Percentiles rank a stretch among this genome's conserved stretches.
These are phyloP conservation scores for Fusarium sublunatum DNA, from an alignment of 2,329 filamentous ascomycete genomes.

Conservation along the genomic window DNA sequence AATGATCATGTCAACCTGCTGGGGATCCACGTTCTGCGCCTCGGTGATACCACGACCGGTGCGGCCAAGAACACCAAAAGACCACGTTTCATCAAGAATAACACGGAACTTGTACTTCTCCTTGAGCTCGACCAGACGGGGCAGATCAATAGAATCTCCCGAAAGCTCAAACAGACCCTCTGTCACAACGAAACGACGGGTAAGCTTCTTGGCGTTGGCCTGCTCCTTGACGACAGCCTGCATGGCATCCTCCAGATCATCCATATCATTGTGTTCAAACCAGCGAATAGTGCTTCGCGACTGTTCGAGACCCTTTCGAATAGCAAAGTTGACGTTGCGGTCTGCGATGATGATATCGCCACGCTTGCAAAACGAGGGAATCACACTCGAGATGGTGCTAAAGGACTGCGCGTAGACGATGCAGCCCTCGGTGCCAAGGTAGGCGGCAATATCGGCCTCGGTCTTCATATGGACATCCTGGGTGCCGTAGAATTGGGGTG, in stretches of 20 bases:
- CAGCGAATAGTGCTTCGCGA: conserved; percentile 90
- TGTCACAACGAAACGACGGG: conserved; percentile 93
- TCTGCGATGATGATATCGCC: conserved; percentile 98
- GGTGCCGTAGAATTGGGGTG: conserved; percentile 97
- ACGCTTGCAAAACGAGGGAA: conserved; percentile 95
- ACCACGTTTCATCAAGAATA: conserved; percentile 97
- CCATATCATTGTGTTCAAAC: conserved; percentile 97
- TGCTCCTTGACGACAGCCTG: conserved; percentile 89
- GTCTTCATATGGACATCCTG: conserved; percentile 99
- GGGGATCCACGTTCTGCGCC: conserved; percentile 93
- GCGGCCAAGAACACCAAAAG: conserved; percentile 91
- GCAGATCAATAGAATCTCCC: conserved; percentile 86
- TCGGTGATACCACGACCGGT: conserved; percentile 94
- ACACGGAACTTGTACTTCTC: conserved; percentile 97
- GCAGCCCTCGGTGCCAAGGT: conserved; percentile 86
- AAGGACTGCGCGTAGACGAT: conserved; percentile 98
- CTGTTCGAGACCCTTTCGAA: conserved; percentile 93
- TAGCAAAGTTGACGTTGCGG: conserved; percentile 90
- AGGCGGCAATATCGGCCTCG: conserved; percentile 91
- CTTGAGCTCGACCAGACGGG: conserved; percentile 92
- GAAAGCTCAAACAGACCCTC: conserved; percentile 93
- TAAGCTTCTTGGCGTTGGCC: conserved; percentile 84
- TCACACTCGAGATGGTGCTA: conserved; percentile 95
- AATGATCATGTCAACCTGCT: conserved; percentile 96
- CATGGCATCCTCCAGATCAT: conserved; percentile 87